Base-by-base conservation (phyloP, 768 basidiomycete species). In the Ephemerocybe angulata region DNA sequence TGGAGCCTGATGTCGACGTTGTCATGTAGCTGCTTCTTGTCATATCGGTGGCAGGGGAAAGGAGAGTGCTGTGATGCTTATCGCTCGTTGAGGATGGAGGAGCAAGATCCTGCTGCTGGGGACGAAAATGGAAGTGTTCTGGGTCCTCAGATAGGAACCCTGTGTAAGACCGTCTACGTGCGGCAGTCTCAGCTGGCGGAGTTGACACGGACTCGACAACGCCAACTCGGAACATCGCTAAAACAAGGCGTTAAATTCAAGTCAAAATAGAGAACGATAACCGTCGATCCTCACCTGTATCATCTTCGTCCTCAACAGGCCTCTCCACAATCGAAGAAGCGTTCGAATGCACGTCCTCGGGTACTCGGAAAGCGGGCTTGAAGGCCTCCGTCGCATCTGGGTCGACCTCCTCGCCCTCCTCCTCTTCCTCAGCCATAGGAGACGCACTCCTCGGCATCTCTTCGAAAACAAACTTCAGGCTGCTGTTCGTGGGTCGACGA, bases 1-100 rank as follows among this genome's bases (percentile, higher is more conserved):
- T 76, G 1, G 88, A 89, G 10, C 38, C 38, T 41, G 71, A 58
- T 4, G 70, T 73, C 0, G 85, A 86, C 2, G 76, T 77, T 29
- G 87, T 90, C 75, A 83, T 71, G 64, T 79, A 85, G 65, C 88
- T 90, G 56, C 72, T 74, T 19, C 77, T 71, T 27, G 68, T 71
- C 19, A 63, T 59, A 25, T 74, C 72, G 3, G 67, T 66, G 13
- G 66, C 64, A 1, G 72, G 67, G 30, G 68, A 71, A 13, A 77
- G 65, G 7, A 61, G 51, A 40, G 19, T 54, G 29, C 22, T 52
- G 48, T 41, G 48, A 59, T 42, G 58, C 22, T 31, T 60, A 51
- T 33, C 41, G 38, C 28, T n/a, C 58, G 48, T 43, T 59, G 52
- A 22, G 56, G 22, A 22, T 42, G 22, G 49, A 38, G 29, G 50